Base-by-base conservation (phyloP, 306 rosid genomes). In the Phaseolus lunatus region DNA sequence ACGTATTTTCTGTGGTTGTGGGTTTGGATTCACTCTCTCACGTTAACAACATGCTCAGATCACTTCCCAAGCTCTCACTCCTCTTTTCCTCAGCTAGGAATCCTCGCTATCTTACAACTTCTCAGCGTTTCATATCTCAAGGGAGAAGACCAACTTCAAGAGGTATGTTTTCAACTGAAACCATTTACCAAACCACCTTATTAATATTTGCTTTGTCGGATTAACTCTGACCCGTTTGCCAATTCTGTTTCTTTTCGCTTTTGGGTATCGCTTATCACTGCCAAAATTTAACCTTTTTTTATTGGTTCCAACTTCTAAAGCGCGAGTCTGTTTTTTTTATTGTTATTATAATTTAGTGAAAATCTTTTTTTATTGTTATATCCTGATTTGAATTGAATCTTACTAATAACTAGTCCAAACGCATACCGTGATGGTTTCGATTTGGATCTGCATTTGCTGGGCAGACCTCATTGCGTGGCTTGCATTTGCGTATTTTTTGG, bases 11-110 rank as follows among this genome's bases (percentile, higher is more conserved):
- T 39, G 63, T 5, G 57, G 15, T 44, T 8, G 66, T 11, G 53
- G 58, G 24, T 11, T 76, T 72, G 33, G 49, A 57, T 56, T 82
- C 62, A 12, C 7, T 26, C 16, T 3, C 20, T 10, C 53, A 3
- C 15, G 4, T 56, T 63, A 69, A 52, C 50, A 74, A 9, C n/a
- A 82, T 85, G 84, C 73, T 82, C 2, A 75, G 84, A 82, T 79
- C 71, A 59, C 82, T 85, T 22, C 70, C 84, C 5, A 57, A 67
- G 37, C 84, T 80, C 44, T 85, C 84, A n/a, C 31, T 44, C 41
- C 33, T 75, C 49, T 71, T 79, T 35, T 76, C 61, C 24, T 31
- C 82, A 29, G 16, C 61, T 6, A 49, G 49, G 68, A 82, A 49
- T 57, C 35, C 45, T 33, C 73, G 13, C 57, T 79, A 10, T 76